These are phyloP conservation scores for Leptographium radiaticola DNA, from an alignment of 2,329 filamentous ascomycete genomes.

Conservation along the genomic window DNA sequence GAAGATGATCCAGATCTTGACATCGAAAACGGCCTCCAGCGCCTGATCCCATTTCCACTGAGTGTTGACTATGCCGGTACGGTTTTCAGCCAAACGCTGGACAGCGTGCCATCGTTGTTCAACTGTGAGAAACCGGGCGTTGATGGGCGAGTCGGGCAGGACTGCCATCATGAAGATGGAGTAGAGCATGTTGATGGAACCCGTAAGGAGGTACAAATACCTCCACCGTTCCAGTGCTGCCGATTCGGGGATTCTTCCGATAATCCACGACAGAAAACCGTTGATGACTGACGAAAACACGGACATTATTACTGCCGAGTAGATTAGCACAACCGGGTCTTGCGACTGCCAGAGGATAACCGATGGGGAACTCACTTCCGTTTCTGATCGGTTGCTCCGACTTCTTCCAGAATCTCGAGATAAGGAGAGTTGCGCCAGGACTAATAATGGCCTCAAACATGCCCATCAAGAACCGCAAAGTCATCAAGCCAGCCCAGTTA, in stretches of 20 bases:
- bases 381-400: conserved; percentile 6
- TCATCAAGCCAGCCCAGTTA: conserved; percentile 18
- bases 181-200: conserved; percentile 44
- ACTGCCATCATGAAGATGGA: conserved; percentile 45
- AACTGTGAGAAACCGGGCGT: conserved; percentile 34
- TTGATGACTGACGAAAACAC: conserved; percentile 12
- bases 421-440: conserved; percentile 18
- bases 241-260: conserved; percentile 43
- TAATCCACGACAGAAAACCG: conserved; percentile 32
- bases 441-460: conserved; percentile 19
- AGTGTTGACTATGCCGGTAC: conserved; percentile 43
- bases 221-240: conserved; percentile 42
- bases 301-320: conserved; percentile 14
- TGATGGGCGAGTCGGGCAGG: conserved; percentile 44
- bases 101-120: conserved; percentile 42
- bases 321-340: neutral
- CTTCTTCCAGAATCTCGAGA: conserved; percentile 19
- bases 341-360: too few species aligned
- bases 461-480: conserved; percentile 17
- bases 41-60: conserved; percentile 27
- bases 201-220: conserved; percentile 54
- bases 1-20: conserved; percentile 46
- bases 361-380: neutral
- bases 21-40: conserved; percentile 40
- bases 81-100: conserved; percentile 39